Evolutionary conservation across 352 stramenopile genomes (phyloP).

Genomic region (Achlya hypogyna): DNA sequence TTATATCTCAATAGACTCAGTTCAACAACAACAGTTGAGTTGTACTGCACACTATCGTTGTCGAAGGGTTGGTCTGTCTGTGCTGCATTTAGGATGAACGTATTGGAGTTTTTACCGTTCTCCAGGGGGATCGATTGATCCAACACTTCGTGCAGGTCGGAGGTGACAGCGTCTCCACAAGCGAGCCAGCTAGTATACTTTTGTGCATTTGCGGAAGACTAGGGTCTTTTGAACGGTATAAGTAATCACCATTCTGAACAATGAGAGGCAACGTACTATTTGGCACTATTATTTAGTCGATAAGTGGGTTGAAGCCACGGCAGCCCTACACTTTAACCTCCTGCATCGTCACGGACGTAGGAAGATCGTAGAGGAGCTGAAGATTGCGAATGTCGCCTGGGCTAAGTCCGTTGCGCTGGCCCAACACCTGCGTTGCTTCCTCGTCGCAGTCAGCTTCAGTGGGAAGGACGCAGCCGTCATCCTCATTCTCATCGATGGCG

Average conservation of each 20-base stretch:
- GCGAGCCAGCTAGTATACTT: not conserved
- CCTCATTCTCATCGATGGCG: conserved; percentile 40
- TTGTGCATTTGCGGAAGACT: not conserved
- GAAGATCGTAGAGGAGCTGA: conserved; percentile 37
- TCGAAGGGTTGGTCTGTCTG: no score
- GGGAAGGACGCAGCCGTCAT: conserved; percentile 52
- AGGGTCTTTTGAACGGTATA: not conserved
- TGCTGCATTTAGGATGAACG: not conserved
- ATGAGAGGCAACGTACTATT: not conserved
- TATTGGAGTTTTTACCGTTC: not conserved
- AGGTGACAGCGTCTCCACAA: not conserved
- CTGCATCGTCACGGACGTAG: not conserved
- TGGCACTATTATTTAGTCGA: not conserved
- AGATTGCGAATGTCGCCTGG: conserved; percentile 54
- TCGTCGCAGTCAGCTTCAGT: conserved; percentile 60
- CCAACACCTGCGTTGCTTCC: conserved; percentile 50
- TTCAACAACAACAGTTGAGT: no score
- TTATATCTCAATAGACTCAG: no score
- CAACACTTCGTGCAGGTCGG: no score
- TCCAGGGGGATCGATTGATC: not conserved
- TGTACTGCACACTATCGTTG: no score
- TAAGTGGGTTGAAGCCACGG: not conserved
- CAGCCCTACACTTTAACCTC: not conserved
- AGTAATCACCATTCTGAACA: not conserved
- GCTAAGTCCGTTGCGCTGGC: conserved; percentile 43